Evolutionary conservation across 768 basidiomycete species (phyloP).

Genomic region (Hygrophorus pudorinus): DNA sequence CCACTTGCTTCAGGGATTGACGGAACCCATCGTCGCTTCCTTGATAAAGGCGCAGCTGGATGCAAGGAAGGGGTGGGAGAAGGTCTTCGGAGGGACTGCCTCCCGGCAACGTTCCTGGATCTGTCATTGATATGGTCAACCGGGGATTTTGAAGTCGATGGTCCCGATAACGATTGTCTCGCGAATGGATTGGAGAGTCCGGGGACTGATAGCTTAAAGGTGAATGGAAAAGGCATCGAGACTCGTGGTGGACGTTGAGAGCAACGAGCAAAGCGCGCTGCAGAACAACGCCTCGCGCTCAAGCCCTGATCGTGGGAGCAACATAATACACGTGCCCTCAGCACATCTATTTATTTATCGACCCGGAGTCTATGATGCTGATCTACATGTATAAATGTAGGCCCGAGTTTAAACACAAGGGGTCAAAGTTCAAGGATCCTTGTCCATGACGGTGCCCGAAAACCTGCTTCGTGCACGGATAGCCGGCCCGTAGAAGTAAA

Average conservation of each 20-base stretch:
- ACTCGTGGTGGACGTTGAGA: not conserved
- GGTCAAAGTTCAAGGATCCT: too few species aligned
- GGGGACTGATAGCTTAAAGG: constrained; percentile 57
- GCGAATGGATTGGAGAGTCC: constrained; percentile 58
- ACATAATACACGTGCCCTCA: too few species aligned
- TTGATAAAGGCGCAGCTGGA: constrained; percentile 24
- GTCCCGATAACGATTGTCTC: constrained; percentile 9
- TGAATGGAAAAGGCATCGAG: constrained; percentile 55
- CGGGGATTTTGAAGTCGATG: constrained; percentile 12
- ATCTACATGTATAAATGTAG: too few species aligned
- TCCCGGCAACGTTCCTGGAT: constrained; percentile 14
- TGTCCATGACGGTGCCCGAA: constrained; percentile 13
- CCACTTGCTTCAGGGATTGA: constrained; percentile 44
- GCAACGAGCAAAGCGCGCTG: too few species aligned
- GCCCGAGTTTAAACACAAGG: too few species aligned
- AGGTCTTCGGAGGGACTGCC: constrained; percentile 20
- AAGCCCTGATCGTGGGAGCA: too few species aligned
- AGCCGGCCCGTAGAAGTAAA: constrained; percentile 22
- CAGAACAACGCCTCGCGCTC: too few species aligned
- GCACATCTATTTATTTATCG: too few species aligned
- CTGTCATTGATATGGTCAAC: constrained; percentile 14
- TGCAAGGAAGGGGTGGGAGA: constrained; percentile 28
- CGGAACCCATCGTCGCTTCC: constrained; percentile 71
- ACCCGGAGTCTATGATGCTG: too few species aligned
- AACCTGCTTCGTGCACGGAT: constrained; percentile 18